Conservation (phyloP, 2,329 filamentous ascomycete genomes). For the Triangularia setosa region DNA sequence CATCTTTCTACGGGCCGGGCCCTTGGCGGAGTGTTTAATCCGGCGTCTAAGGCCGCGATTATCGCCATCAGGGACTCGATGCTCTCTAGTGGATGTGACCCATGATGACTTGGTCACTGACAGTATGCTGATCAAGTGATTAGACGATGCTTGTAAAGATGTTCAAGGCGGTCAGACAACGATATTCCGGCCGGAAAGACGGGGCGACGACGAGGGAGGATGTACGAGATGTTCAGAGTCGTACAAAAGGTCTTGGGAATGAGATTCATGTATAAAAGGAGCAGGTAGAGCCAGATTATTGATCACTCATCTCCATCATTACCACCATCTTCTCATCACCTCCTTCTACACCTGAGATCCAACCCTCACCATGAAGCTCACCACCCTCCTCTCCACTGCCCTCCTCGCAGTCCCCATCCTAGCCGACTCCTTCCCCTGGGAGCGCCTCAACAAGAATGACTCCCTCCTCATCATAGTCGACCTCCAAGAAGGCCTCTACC, state of each 20-base stretch:
- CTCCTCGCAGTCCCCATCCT: constrained; percentile 17
- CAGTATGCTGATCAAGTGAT: neutral
- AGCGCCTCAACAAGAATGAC: constrained; percentile 31
- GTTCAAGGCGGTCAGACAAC: neutral
- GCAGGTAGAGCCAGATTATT: neutral
- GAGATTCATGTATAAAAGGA: constrained; percentile 1
- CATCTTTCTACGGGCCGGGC: neutral
- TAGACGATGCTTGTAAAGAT: constrained; percentile 4
- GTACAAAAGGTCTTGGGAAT: neutral
- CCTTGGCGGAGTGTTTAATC: neutral
- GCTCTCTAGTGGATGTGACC: neutral
- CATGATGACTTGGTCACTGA: neutral
- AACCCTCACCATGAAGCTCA: constrained; percentile 23
- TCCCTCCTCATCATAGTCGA: constrained; percentile 54
- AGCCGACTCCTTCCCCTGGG: constrained; percentile 26
- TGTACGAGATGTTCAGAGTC: neutral
- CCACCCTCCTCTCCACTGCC: constrained; percentile 18
- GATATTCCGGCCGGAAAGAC: neutral
- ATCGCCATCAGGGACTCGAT: neutral
- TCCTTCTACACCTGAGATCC: neutral
- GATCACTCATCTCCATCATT: neutral
- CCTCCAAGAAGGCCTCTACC: constrained; percentile 56
- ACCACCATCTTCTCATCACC: constrained; percentile 4
- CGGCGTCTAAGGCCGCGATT: neutral
- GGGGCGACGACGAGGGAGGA: neutral